Base-by-base conservation (phyloP, 139 green algal genomes). In the Tetradesmus obliquus region DNA sequence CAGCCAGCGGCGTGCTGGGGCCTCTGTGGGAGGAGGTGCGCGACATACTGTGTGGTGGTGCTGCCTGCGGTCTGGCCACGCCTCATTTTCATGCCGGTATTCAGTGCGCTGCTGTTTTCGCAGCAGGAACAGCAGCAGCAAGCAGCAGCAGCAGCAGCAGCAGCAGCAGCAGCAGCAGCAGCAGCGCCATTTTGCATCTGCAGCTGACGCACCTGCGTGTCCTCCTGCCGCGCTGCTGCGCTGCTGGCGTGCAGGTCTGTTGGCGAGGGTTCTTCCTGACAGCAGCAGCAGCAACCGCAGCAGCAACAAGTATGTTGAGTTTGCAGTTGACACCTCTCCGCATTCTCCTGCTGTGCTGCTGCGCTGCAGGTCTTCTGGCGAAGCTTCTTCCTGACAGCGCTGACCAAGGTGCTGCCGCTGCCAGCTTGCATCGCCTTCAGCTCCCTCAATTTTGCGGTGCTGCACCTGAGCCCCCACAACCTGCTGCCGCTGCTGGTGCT, bases 371-470 rank as follows among this genome's bases (percentile, higher is more conserved):
- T 45, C 32, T 45, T 45, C 32, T 45, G 32, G n/a, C 58, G 32
- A 24, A 93, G 94, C 54, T 96, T 96, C 90, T 94, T 96, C 88
- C 85, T 96, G 32, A 91, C 93, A 3, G 94, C 94, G 5, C 82
- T 95, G 15, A 94, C 93, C 0, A 90, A 90, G 22, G 94, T 96
- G 55, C 88, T 95, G 53, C 93, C 94, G 3, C 88, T 93, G 54
- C 90, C 91, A 55, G 88, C 84, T 17, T 93, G 92, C 84, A 86
- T 96, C 10, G 93, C 90, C 1, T 12, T 93, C 82, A 94, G 89
- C 82, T 93, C 93, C 17, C 3, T 79, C 10, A 76, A 53, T 45
- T 96, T 96, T 90, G 94, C 93, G 19, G 66, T 32, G 17, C 88
- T 96, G 55, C 94, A 96, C 58, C 84, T 94, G 22, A 92, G 88